Percentiles rank a stretch among this genome's conserved stretches.
phyloP scores from a whole-genome alignment of 148 eudicot species.

The Arbutus unedo region DNA sequence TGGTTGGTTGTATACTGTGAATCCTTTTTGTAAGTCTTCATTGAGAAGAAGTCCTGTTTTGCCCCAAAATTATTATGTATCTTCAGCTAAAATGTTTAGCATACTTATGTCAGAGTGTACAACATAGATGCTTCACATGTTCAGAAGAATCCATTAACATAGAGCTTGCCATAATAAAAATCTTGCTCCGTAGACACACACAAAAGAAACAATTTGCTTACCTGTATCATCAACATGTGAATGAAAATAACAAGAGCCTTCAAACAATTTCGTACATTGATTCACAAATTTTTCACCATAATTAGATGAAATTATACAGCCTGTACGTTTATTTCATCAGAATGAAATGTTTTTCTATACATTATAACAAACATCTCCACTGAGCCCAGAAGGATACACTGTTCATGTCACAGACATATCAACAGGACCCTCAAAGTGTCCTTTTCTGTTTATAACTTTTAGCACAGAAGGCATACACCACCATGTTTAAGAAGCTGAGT shows the following conservation, averaged over 20 bases:
- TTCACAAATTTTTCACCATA: not conserved
- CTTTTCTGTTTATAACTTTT: slow-evolving; percentile 38
- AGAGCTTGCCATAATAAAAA: not conserved
- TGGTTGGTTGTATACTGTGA: too few relatives aligned
- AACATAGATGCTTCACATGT: not conserved
- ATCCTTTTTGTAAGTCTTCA: too few relatives aligned
- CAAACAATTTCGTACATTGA: not conserved
- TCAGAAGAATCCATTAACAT: not conserved
- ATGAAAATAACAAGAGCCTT: not conserved
- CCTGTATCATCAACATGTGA: not conserved
- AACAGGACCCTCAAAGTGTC: not conserved
- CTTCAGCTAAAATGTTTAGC: not conserved
- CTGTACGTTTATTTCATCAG: not conserved
- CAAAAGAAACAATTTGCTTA: not conserved
- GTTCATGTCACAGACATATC: not conserved
- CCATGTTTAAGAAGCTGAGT: slow-evolving; percentile 39
- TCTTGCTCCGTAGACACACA: not conserved
- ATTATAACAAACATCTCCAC: not conserved
- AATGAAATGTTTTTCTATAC: not conserved
- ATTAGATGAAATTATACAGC: not conserved
- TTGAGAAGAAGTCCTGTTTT: too few relatives aligned
- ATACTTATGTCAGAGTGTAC: not conserved
- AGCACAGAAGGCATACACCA: slow-evolving; percentile 35
- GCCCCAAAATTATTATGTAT: too few relatives aligned
- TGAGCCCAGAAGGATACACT: not conserved